These are phyloP conservation scores for Pseudocohnilembus persalinus DNA, from an alignment of 169 alveolate genomes.

Conservation along the genomic window DNA sequence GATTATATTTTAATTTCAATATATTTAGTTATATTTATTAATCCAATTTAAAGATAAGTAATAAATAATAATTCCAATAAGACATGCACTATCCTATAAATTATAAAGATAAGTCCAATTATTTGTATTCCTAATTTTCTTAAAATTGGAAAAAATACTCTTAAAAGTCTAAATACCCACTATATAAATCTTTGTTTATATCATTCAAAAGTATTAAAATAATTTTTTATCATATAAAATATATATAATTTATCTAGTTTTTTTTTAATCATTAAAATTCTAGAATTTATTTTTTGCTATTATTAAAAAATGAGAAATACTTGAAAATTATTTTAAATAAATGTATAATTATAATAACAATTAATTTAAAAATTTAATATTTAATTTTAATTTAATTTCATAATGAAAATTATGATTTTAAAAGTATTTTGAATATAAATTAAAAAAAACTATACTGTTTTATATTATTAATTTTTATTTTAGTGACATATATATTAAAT, in stretches of 20 bases:
- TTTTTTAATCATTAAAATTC: not conserved
- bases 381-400: too few relatives aligned
- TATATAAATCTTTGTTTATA: not conserved
- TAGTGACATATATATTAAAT: too few relatives aligned
- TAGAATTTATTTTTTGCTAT: not conserved
- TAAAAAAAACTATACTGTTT: too few relatives aligned
- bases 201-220: constrained; percentile 1
- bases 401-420: too few relatives aligned
- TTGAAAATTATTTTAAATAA: too few relatives aligned
- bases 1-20: not conserved
- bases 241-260: too few relatives aligned
- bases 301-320: too few relatives aligned
- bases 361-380: too few relatives aligned
- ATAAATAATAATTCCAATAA: constrained; percentile 2
- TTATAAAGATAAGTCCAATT: not conserved
- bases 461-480: too few relatives aligned
- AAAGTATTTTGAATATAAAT: too few relatives aligned
- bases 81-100: not conserved
- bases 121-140: not conserved
- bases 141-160: not conserved
- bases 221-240: not conserved
- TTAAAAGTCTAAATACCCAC: not conserved
- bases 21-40: too few relatives aligned
- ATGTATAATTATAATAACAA: too few relatives aligned
- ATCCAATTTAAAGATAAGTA: not conserved